phyloP scores from a whole-genome alignment of 345 rosid species.

The Physaria fendleri region DNA sequence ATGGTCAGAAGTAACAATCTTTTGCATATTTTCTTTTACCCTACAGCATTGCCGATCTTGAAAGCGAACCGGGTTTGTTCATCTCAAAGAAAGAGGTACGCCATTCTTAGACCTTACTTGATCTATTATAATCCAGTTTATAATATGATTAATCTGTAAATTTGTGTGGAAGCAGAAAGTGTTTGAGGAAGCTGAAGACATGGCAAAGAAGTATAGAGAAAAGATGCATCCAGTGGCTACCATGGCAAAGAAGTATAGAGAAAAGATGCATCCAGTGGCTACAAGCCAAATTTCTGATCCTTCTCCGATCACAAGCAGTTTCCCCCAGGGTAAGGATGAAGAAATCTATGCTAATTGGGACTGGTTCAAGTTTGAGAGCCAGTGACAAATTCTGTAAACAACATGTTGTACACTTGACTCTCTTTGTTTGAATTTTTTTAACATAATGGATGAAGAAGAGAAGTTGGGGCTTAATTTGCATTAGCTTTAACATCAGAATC shows the following conservation, averaged over 20 bases:
- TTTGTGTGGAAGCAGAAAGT: too few relatives aligned
- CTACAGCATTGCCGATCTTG: conserved; percentile 77
- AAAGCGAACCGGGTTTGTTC: conserved; percentile 82
- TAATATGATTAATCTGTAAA: too few relatives aligned
- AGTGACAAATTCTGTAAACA: conserved; percentile 10
- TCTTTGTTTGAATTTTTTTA: conserved; percentile 4
- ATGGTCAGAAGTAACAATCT: neutral
- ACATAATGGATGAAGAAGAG: too few relatives aligned
- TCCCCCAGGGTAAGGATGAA: conserved; percentile 47
- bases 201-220: conserved; percentile 71
- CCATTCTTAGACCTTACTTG: neutral
- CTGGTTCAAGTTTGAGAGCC: conserved; percentile 77
- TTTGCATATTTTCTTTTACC: neutral
- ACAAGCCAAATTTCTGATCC: conserved; percentile 19
- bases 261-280: conserved; percentile 41
- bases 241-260: conserved; percentile 74
- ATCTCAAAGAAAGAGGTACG: conserved; percentile 71
- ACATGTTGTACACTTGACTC: conserved; percentile 12
- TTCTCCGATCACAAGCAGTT: conserved; percentile 29
- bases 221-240: conserved; percentile 38
- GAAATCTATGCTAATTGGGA: conserved; percentile 72
- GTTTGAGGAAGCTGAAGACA: conserved; percentile 74
- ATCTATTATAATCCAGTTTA: neutral
- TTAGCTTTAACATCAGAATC: neutral
- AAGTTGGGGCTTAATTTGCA: too few relatives aligned